Evolutionary conservation across 768 basidiomycete genomes (phyloP).

Genomic region (Trametes villosa): DNA sequence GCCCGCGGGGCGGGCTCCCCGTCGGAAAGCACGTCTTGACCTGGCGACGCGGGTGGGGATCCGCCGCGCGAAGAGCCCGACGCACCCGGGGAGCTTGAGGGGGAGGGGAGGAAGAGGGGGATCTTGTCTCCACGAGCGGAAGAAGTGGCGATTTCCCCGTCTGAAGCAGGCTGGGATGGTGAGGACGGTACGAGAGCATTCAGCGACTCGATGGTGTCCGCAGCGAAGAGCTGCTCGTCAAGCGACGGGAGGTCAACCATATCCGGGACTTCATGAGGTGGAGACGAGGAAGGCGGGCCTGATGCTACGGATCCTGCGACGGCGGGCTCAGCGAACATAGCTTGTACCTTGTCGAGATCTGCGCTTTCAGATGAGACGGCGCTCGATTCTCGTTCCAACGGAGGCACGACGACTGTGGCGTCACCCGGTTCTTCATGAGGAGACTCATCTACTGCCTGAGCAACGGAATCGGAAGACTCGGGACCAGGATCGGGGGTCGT

Average conservation of each 20-base stretch:
- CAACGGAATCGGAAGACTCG: neutral
- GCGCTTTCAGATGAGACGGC: conserved; percentile 5
- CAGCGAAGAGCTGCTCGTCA: neutral
- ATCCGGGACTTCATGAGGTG: neutral
- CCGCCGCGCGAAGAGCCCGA: neutral
- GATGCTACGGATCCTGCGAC: conserved; percentile 3
- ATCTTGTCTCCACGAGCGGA: neutral
- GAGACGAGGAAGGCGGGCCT: conserved; percentile 9
- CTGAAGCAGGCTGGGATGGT: neutral
- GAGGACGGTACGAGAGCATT: neutral
- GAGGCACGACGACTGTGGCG: neutral
- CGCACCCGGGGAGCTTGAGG: conserved; percentile 14
- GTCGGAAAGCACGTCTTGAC: neutral
- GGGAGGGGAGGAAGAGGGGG: conserved; percentile 30
- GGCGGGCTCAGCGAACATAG: neutral
- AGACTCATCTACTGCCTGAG: neutral
- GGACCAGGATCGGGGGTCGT: neutral
- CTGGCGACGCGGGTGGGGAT: neutral
- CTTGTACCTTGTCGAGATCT: conserved; percentile 8
- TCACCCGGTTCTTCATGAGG: neutral
- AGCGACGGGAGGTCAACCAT: conserved; percentile 5
- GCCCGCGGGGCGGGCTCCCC: neutral
- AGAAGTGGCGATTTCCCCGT: neutral
- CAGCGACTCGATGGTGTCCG: neutral
- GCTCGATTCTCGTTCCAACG: neutral